Conservation (phyloP, 805 yeast species). For the Cyberlindnera meyerae region DNA sequence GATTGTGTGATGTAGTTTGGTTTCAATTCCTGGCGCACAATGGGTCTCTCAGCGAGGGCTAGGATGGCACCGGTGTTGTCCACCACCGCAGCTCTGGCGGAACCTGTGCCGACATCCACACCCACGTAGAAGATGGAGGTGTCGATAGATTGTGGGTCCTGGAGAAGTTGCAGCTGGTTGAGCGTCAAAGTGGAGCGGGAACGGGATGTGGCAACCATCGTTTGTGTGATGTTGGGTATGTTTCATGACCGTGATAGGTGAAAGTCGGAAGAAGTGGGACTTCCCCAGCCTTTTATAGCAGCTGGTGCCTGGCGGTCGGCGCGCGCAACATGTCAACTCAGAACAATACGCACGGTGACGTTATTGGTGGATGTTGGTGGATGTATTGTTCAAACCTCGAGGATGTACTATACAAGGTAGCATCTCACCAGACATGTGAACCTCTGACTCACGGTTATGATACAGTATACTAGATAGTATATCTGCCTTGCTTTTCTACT, state of each 20-base stretch:
- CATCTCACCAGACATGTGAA: too few species aligned
- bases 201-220: conserved; percentile 17
- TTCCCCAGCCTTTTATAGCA: too few species aligned
- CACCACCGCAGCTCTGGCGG: conserved; percentile 91
- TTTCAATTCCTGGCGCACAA: conserved; percentile 69
- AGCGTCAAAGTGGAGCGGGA: conserved; percentile 26
- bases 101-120: conserved; percentile 96
- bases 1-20: conserved; percentile 79
- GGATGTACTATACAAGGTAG: too few species aligned
- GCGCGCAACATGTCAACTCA: too few species aligned
- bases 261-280: too few species aligned
- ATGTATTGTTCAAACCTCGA: too few species aligned
- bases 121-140: conserved; percentile 55
- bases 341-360: too few species aligned
- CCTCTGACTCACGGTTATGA: too few species aligned
- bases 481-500: too few species aligned
- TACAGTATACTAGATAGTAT: too few species aligned
- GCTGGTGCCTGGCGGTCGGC: too few species aligned
- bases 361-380: too few species aligned
- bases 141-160: conserved; percentile 26
- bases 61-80: conserved; percentile 79
- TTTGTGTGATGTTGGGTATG: neutral
- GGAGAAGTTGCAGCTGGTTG: conserved; percentile 24
- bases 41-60: conserved; percentile 73
- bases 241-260: neutral